Evolutionary conservation across 2,329 filamentous ascomycete genomes (phyloP).

Genomic region (Alternaria sp.): DNA sequence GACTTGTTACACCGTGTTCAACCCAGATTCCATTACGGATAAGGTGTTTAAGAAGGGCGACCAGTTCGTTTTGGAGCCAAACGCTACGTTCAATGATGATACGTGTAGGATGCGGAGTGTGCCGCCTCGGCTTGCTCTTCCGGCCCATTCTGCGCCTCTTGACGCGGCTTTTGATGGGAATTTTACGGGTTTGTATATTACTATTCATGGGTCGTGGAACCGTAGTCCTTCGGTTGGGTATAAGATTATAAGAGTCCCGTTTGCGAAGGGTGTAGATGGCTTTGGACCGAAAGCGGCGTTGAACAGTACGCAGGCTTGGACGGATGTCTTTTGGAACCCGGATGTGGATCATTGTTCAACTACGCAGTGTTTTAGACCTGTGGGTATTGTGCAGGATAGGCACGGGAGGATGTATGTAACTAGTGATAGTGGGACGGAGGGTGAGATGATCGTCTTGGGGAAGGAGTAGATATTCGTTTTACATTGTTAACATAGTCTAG

Average conservation of each 20-base stretch:
- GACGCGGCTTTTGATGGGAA: conserved; percentile 38
- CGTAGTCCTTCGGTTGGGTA: conserved; percentile 33
- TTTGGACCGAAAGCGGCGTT: conserved; percentile 23
- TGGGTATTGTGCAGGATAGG: conserved; percentile 37
- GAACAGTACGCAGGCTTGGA: conserved; percentile 28
- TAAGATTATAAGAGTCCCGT: conserved; percentile 39
- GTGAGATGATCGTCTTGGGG: conserved; percentile 40
- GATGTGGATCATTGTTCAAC: conserved; percentile 38
- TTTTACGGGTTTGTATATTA: conserved; percentile 38
- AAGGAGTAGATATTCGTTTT: conserved; percentile 19
- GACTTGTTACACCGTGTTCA: conserved; percentile 70
- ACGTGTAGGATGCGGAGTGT: conserved; percentile 33
- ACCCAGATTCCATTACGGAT: conserved; percentile 35
- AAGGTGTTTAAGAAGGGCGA: conserved; percentile 35
- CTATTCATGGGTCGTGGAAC: conserved; percentile 45
- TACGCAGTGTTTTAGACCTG: conserved; percentile 43
- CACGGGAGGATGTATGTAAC: conserved; percentile 42
- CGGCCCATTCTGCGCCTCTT: conserved; percentile 42
- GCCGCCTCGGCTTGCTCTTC: conserved; percentile 31
- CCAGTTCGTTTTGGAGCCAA: conserved; percentile 45
- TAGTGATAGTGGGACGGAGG: conserved; percentile 41
- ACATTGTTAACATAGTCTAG: too few relatives aligned
- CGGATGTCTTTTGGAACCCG: conserved; percentile 38
- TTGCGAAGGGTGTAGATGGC: conserved; percentile 18
- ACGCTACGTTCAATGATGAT: conserved; percentile 38